phyloP scores from a whole-genome alignment of 2,329 filamentous ascomycete species.

The Aspergillus sergii region DNA sequence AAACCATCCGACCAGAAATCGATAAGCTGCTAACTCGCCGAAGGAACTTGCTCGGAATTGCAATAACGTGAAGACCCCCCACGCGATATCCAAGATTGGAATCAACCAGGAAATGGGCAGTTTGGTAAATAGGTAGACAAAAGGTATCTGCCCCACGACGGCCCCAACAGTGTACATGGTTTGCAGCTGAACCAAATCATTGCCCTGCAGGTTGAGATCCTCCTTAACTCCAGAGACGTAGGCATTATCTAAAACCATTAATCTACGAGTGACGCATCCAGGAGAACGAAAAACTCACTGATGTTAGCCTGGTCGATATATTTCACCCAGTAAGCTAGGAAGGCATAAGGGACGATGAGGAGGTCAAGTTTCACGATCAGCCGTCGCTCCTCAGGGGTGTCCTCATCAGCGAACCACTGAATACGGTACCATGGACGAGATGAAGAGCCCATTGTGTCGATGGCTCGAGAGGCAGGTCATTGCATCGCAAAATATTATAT shows the following conservation, averaged over 20 bases:
- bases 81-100: constrained; percentile 55
- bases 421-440: constrained; percentile 11
- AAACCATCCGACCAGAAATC: constrained; percentile 59
- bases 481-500: no score
- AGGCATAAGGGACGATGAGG: constrained; percentile 59
- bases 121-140: constrained; percentile 54
- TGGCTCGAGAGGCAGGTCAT: no score
- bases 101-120: constrained; percentile 54
- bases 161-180: constrained; percentile 56
- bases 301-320: constrained; percentile 60
- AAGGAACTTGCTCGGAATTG: constrained; percentile 55
- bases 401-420: constrained; percentile 54
- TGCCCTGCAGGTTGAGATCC: constrained; percentile 54
- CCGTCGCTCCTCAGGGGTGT: constrained; percentile 53
- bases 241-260: constrained; percentile 50
- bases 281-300: constrained; percentile 38
- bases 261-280: no score
- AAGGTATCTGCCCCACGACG: constrained; percentile 55
- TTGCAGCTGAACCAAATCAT: constrained; percentile 59
- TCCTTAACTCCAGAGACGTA: constrained; percentile 59
- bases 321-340: constrained; percentile 60
- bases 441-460: no score
- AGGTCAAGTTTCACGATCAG: constrained; percentile 60
- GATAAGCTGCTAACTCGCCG: constrained; percentile 55
- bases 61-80: constrained; percentile 61